phyloP scores from a whole-genome alignment of 2,329 filamentous ascomycete species.

The Zalaria sp. region DNA sequence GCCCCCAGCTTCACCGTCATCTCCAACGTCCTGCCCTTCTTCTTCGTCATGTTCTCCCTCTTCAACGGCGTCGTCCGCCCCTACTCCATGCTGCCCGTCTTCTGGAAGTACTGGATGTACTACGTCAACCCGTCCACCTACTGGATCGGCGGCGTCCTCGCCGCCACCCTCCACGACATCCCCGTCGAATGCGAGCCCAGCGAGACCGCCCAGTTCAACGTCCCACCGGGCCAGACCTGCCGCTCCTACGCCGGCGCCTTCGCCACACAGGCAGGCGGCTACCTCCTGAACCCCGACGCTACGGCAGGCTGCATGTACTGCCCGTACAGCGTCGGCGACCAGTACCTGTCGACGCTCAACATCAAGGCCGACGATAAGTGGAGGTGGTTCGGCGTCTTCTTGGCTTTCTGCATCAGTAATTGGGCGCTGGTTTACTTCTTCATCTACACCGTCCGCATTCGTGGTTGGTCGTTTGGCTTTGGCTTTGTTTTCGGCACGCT shows the following conservation, averaged over 20 bases:
- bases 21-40: slow-evolving; percentile 61
- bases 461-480: slow-evolving; percentile 57
- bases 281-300: slow-evolving; percentile 48
- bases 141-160: slow-evolving; percentile 57
- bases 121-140: slow-evolving; percentile 56
- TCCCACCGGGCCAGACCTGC: slow-evolving; percentile 52
- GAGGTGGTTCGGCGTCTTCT: slow-evolving; percentile 58
- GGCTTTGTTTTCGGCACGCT: slow-evolving; percentile 38
- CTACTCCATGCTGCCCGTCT: slow-evolving; percentile 48
- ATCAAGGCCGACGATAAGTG: slow-evolving; percentile 49
- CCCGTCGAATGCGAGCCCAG: slow-evolving; percentile 27
- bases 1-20: slow-evolving; percentile 68
- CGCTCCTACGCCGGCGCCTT: slow-evolving; percentile 48
- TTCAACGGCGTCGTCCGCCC: slow-evolving; percentile 69
- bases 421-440: slow-evolving; percentile 59
- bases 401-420: slow-evolving; percentile 56
- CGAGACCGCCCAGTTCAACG: slow-evolving; percentile 52
- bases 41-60: slow-evolving; percentile 62
- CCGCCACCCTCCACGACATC: slow-evolving; percentile 43
- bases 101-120: slow-evolving; percentile 63
- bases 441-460: slow-evolving; percentile 57
- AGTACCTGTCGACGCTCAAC: slow-evolving; percentile 51
- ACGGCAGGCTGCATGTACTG: slow-evolving; percentile 55
- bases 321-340: slow-evolving; percentile 47
- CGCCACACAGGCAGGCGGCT: slow-evolving; percentile 40